A percentile compares a stretch with the other conserved stretches of the same genome.
Conservation (phyloP, 2,329 filamentous ascomycete species). For the Pochonia chlamydosporia region DNA sequence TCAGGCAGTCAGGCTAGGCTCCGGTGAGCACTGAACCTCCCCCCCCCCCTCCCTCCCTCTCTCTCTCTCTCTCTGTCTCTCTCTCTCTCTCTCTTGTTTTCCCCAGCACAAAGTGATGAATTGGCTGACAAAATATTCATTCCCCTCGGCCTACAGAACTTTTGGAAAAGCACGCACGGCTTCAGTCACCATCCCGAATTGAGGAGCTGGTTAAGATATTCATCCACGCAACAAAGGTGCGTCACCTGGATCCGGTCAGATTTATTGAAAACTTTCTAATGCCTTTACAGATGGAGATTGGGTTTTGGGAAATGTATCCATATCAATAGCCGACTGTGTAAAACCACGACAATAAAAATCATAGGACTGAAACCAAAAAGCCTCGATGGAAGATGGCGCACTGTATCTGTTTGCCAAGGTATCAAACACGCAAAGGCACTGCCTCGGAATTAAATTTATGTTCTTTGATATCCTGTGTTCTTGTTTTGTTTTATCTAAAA, state of each 20-base stretch:
- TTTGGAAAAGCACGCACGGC: conserved; percentile 67
- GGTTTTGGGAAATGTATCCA: conserved; percentile 51
- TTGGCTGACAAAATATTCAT: too few relatives aligned
- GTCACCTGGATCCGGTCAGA: too few relatives aligned
- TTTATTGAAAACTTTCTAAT: neutral
- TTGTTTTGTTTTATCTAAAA: neutral
- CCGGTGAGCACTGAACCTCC: too few relatives aligned
- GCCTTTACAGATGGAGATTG: conserved; percentile 42
- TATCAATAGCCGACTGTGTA: conserved; percentile 7
- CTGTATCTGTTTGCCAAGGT: too few relatives aligned
- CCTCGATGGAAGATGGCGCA: too few relatives aligned
- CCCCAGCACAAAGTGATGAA: too few relatives aligned
- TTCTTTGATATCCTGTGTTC: neutral
- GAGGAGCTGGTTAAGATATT: conserved; percentile 84
- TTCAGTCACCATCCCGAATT: conserved; percentile 67
- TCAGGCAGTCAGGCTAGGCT: conserved; percentile 64
- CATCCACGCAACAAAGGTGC: conserved; percentile 76
- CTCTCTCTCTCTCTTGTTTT: too few relatives aligned
- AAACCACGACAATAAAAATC: neutral
- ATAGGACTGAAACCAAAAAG: too few relatives aligned
- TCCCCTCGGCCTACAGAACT: conserved; percentile 46
- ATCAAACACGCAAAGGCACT: neutral
- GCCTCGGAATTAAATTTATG: neutral
- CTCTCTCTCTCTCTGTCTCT: too few relatives aligned
- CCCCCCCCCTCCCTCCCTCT: conserved; percentile 5